These are phyloP conservation scores for Candida qinlingensis DNA, from an alignment of 805 yeast genomes.

Conservation along the genomic window DNA sequence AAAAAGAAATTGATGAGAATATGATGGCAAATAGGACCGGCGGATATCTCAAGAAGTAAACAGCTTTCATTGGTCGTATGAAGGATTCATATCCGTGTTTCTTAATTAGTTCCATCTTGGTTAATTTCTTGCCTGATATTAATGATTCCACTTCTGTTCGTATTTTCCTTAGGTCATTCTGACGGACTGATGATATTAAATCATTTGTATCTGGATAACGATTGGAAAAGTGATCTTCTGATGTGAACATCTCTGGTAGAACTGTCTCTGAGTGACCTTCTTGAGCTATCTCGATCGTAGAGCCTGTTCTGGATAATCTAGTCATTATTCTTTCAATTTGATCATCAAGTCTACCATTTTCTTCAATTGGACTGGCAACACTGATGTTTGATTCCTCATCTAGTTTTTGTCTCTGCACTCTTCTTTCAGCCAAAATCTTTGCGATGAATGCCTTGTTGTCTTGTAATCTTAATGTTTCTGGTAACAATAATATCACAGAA, in stretches of 20 bases:
- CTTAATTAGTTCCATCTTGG: conserved; percentile 23
- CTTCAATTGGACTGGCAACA: neutral
- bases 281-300: conserved; percentile 15
- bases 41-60: conserved; percentile 60
- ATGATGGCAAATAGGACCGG: conserved; percentile 64
- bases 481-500: conserved; percentile 50
- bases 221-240: conserved; percentile 2
- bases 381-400: conserved; percentile 3
- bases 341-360: neutral
- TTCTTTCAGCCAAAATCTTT: conserved; percentile 36
- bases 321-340: conserved; percentile 18
- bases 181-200: neutral
- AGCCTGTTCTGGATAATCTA: conserved; percentile 14
- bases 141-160: conserved; percentile 21
- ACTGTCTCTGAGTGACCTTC: conserved; percentile 12
- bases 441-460: conserved; percentile 48
- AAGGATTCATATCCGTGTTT: conserved; percentile 40
- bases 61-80: conserved; percentile 55
- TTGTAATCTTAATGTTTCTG: conserved; percentile 67
- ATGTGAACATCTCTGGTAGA: conserved; percentile 23
- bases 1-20: conserved; percentile 69
- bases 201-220: neutral
- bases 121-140: conserved; percentile 16
- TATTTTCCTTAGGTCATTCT: conserved; percentile 21
- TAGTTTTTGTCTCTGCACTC: conserved; percentile 13